These are phyloP conservation scores for Saturnispora sanitii DNA, from an alignment of 805 yeast genomes.

Conservation along the genomic window DNA sequence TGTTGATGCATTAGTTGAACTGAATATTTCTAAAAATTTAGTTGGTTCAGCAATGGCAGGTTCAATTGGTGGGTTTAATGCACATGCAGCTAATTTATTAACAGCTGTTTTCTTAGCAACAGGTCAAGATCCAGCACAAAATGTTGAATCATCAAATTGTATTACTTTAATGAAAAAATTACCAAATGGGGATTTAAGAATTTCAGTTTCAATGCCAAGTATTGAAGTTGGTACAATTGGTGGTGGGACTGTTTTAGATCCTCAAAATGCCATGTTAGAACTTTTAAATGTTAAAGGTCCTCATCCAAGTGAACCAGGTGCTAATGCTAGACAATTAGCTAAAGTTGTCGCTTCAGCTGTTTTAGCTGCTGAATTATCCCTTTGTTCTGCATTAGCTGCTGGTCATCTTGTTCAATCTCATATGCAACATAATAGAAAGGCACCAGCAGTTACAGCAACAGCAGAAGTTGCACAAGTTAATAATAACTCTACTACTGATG, in stretches of 20 bases:
- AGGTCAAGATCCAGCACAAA: conserved; percentile 99
- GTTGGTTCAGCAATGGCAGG: conserved; percentile 99
- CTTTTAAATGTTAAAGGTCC: conserved; percentile 94
- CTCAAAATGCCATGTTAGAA: conserved; percentile 94
- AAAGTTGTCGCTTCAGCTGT: conserved; percentile 89
- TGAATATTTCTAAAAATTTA: conserved; percentile 81
- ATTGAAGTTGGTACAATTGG: conserved; percentile 99
- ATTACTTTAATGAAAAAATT: conserved; percentile 86
- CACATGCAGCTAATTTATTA: conserved; percentile 94
- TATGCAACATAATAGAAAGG: conserved; percentile 81
- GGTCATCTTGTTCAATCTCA: conserved; percentile 97
- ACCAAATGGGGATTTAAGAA: conserved; percentile 65
- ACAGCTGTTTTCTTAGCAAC: conserved; percentile 92
- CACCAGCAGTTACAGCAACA: conserved; percentile 23
- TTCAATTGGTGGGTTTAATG: conserved; percentile 94
- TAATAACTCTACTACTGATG: conserved; percentile 9
- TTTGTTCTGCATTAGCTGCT: conserved; percentile 94
- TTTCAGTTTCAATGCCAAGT: conserved; percentile 98
- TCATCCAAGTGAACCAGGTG: conserved; percentile 87
- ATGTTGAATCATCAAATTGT: conserved; percentile 95
- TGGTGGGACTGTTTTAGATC: conserved; percentile 96
- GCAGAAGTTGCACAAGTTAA: conserved; percentile 17
- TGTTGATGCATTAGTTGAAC: conserved; percentile 84
- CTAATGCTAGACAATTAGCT: conserved; percentile 89
- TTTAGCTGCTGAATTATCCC: conserved; percentile 89